Evolutionary conservation across 257 asterid genomes (phyloP), one percentile per base, ranked within the genome.

Genomic region (Scutellaria barbata): DNA sequence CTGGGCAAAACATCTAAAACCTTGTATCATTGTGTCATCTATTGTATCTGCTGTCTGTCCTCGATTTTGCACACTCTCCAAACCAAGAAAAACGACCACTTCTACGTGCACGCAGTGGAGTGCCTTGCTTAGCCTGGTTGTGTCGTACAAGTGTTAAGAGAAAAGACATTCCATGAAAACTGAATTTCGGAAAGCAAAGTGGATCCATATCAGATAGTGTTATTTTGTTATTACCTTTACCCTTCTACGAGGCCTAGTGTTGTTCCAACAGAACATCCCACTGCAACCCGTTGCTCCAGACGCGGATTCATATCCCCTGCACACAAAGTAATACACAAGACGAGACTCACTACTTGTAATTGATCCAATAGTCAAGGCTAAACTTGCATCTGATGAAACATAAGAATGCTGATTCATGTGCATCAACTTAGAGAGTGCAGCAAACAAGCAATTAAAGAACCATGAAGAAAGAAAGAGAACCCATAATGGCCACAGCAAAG

Each of bases 221-320:
- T 16, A 30, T 30, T 30, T 30, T 30, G 35, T 39, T 61, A 39
- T 40, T 71, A 77, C 98, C 86, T 84, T 86, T 70, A 76, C 80
- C 79, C 90, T 81, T 65, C 78, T 76, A 5, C 47, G 87, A 63
- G 85, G 80, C 80, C 74, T 85, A 63, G 68, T 66, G 79, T 76
- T 82, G 60, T 80, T 95, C 99, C 99, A 95, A 78, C 99, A 95
- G 79, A 95, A 85, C 73, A 92, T 62, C 17, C 83, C 87, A 50
- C 92, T 80, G 86, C 99, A 95, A 71, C 98, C 95, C 5, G 86
- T 74, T 39, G 87, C 87, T 39, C 85, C 97, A 0, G 94, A 40
- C 41, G 97, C 92, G 12, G 98, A 95, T 81, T 95, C 99, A 69
- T 95, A 92, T 77, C 91, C 98, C 85, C 99, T 92, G 85, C 43